Evolutionary conservation across 1,139 yeast genomes (phyloP).

Genomic region (Geotrichum citri-aurantii): DNA sequence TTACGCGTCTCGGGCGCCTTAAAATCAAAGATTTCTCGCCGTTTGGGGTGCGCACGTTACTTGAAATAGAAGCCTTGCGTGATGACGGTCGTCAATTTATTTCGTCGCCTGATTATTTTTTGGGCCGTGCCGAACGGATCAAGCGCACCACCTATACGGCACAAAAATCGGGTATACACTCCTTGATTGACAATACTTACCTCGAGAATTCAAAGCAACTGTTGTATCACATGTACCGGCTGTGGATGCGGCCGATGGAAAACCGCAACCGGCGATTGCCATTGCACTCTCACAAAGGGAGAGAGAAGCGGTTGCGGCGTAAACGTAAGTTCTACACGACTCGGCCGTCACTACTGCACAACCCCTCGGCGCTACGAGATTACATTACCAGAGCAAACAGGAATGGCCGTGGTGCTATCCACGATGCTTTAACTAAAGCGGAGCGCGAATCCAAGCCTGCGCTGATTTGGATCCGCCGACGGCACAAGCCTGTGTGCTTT

Average conservation of each 20-base stretch:
- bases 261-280: not conserved
- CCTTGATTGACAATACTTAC: not conserved
- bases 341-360: not conserved
- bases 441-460: not conserved
- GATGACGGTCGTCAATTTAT: not conserved
- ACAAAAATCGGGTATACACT: not conserved
- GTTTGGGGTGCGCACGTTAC: not conserved
- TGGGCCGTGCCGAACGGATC: not conserved
- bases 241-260: not conserved
- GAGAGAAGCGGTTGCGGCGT: not conserved
- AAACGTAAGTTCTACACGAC: not conserved
- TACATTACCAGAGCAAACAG: not conserved
- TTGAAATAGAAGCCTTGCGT: not conserved
- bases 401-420: not conserved
- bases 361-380: not conserved
- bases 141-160: not conserved
- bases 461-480: not conserved
- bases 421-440: not conserved
- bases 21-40: not conserved
- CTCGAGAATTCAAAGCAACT: not conserved
- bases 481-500: not conserved
- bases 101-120: not conserved
- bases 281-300: not conserved
- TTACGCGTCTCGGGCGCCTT: not conserved
- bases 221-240: not conserved